Percentiles rank a stretch among this genome's conserved stretches.
These are phyloP conservation scores for Nakaseomyces kungkrabaensis DNA, from an alignment of 1,139 yeast genomes.

Conservation along the genomic window DNA sequence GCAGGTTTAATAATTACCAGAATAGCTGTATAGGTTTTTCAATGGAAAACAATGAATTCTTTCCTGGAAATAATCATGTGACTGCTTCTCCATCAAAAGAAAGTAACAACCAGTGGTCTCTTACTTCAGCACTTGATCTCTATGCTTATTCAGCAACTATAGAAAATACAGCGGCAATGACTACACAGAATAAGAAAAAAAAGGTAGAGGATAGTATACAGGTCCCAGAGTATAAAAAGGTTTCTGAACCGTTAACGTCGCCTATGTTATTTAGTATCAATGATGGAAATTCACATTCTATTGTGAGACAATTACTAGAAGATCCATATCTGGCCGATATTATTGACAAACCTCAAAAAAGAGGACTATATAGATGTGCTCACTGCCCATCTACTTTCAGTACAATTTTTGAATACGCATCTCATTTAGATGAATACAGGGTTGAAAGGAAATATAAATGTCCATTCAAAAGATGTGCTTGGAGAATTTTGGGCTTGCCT, in stretches of 20 bases:
- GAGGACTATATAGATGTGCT: conserved; percentile 43
- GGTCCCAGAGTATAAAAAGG: background rate
- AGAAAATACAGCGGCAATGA: background rate
- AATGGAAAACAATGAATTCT: background rate
- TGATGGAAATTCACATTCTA: background rate
- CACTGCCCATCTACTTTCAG: conserved; percentile 40
- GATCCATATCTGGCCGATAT: conserved; percentile 1
- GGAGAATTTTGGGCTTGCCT: conserved; percentile 50
- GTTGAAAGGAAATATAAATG: conserved; percentile 41
- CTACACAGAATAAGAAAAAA: background rate
- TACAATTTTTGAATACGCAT: conserved; percentile 35
- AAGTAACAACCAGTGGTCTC: background rate
- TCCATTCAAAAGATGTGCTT: conserved; percentile 48
- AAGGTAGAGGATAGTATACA: background rate
- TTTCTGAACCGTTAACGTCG: background rate
- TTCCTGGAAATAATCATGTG: background rate
- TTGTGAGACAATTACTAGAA: background rate
- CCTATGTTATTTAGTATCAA: background rate
- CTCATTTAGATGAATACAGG: conserved; percentile 38
- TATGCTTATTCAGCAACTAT: background rate
- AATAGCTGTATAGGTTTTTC: background rate
- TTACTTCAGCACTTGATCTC: background rate
- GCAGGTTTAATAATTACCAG: background rate
- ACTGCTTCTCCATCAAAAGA: background rate
- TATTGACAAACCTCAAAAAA: conserved; percentile 25